Base-by-base conservation (phyloP, 1,284 basidiomycete genomes). In the Tilletia setariae region DNA sequence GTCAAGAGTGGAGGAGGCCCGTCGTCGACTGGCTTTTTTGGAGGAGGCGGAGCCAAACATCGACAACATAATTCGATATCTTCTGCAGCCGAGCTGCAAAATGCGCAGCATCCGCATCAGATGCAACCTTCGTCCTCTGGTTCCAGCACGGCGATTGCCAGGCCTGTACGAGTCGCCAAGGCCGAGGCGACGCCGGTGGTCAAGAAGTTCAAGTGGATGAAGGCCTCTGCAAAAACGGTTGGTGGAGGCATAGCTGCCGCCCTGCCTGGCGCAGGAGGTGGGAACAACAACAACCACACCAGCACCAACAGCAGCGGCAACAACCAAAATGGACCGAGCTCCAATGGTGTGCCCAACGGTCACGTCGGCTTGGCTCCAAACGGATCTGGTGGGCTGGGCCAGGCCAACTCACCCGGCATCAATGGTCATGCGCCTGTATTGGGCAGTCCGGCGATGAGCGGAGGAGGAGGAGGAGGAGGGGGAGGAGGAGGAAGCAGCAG, bases 181-280 rank as follows among this genome's bases (percentile, higher is more conserved):
- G 56, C 56, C 25, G 56, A 61, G 30, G 28, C 53, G 16, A 59
- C 25, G 56, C 56, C 56, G 23, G 56, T 61, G 56, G 56, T 61
- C 11, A 84, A 85, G 62, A 83, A 85, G 64, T 87, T 87, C 83
- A 86, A 86, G 72, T 86, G 86, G 86, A 85, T 85, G 78, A 86
- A 86, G 74, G 73, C 75, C 19, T 66, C 73, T 19, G 72, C 74
- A 25, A 74, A 70, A 28, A 47, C 28, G 25, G 67, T 69, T 25
- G 71, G 47, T 65, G n/a, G 32, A 44, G 42, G 21, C 4, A 19
- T 56, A 23, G 35, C 40, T 25, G 56, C 56, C 32, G 56, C 56
- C 7, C 13, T 61, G 0, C 56, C 56, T 1, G 56, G 56, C 15
- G n/a, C 56, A 19, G 56, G 56, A 21, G 15, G 21, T 25, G 51